Evolutionary conservation across 2,329 filamentous ascomycete genomes (phyloP), one percentile per base, ranked within the genome.

Genomic region (Metarhizium sp.): DNA sequence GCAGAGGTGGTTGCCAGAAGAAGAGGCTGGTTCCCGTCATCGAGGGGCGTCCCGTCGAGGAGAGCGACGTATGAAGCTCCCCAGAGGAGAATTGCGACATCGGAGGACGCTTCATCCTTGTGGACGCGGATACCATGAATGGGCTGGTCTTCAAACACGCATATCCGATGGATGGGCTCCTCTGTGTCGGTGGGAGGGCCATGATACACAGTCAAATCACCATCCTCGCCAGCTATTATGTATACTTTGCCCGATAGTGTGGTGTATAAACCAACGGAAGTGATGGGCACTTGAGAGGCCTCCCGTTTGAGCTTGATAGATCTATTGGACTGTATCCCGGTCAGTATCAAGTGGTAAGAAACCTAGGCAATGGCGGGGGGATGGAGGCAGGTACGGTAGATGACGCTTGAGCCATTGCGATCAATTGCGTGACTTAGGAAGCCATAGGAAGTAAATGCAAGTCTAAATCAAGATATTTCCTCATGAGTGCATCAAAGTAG

Each of bases 91-190:
- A 46, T 69, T 18, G 52, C 51, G 3, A 13, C 5, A 14, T 2
- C 11, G 5, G 20, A 29, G 4, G n/a, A n/a, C 16, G 16, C 50
- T 2, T 48, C 55, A 25, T 58, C 58, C 32, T 54, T 56, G 61
- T 67, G 52, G 63, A 82, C 69, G n/a, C 75, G 69, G 54, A 92
- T 82, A 2, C 89, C 89, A 68, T 94, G 90, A 52, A 94, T 82
- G 3, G 82, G 74, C 66, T 92, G 88, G n/a, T 77, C 76, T 16
- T 70, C 64, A 63, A 94, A 92, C 34, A 90, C 70, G 29, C 69
- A 69, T 51, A 79, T 64, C 51, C 72, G 71, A 51, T 70, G 73
- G 38, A 75, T 66, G 25, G 58, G 65, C 4, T 66, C 70, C 5
- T 47, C 13, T 8, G 45, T 16, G 62, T 65, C 14, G 62, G 61